phyloP scores from a whole-genome alignment of 73 alveolate species.

The Paramecium bursaria region DNA sequence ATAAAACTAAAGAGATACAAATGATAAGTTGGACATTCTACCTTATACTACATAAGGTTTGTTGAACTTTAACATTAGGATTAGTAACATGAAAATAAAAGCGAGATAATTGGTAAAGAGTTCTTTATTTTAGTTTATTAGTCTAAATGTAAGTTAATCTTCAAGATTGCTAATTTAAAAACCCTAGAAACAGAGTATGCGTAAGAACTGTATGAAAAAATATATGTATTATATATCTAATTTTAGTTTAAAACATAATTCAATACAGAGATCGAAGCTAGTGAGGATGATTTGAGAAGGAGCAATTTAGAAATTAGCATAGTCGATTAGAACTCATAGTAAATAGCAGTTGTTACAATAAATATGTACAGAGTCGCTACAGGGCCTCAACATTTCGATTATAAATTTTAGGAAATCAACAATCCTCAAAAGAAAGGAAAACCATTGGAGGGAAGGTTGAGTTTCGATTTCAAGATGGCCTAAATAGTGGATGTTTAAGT shows the following conservation, averaged over 20 bases:
- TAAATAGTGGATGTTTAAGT: conserved; percentile 13
- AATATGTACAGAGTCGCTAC: conserved; percentile 26
- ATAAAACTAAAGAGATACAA: neutral
- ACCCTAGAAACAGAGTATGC: conserved; percentile 30
- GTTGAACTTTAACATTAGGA: conserved; percentile 28
- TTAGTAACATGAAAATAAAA: conserved; percentile 4
- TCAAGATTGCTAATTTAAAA: conserved; percentile 4
- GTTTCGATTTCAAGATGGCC: conserved; percentile 57
- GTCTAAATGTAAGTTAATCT: conserved; percentile 19
- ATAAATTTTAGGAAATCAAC: conserved; percentile 36
- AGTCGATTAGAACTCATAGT: neutral
- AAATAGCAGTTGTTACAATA: neutral
- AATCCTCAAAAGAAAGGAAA: conserved; percentile 1
- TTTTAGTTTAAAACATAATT: conserved; percentile 11
- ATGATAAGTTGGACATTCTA: neutral
- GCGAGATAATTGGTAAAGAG: conserved; percentile 24
- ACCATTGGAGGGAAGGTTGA: conserved; percentile 13
- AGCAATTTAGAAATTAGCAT: neutral
- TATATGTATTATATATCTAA: conserved; percentile 12
- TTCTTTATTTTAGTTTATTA: conserved; percentile 2
- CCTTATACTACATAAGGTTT: neutral
- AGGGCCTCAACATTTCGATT: conserved; percentile 46
- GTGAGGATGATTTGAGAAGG: conserved; percentile 12
- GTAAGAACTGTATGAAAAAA: conserved; percentile 45
- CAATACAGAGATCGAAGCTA: neutral